Evolutionary conservation across 2,329 filamentous ascomycete genomes (phyloP).

Genomic region (Polychaeton citri): DNA sequence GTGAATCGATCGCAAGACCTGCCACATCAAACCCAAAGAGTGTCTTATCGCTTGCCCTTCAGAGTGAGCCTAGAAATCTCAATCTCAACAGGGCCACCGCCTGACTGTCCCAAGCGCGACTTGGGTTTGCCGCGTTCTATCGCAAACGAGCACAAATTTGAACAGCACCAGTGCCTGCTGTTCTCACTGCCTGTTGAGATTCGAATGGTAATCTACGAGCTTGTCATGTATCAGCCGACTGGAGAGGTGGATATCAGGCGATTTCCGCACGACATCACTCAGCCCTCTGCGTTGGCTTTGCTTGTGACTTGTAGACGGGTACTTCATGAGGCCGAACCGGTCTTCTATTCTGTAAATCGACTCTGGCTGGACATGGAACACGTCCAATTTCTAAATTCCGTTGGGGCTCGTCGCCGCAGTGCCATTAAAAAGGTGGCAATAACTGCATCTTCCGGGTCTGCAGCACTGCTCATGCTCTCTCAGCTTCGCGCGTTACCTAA

Average conservation of each 20-base stretch:
- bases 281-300: background rate
- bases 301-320: background rate
- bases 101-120: too few relatives aligned
- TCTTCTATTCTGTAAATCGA: background rate
- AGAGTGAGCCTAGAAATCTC: too few relatives aligned
- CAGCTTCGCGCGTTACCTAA: background rate
- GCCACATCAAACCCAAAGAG: too few relatives aligned
- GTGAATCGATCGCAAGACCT: too few relatives aligned
- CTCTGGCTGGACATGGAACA: background rate
- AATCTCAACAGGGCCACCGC: too few relatives aligned
- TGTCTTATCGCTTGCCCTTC: too few relatives aligned
- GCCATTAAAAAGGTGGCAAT: background rate
- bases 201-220: conserved; percentile 23
- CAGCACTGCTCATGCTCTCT: background rate
- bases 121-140: too few relatives aligned
- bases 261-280: background rate
- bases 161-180: background rate
- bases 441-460: background rate
- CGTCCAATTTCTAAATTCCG: background rate
- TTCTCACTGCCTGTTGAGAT: background rate
- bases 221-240: background rate
- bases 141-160: background rate
- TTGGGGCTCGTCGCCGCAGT: background rate
- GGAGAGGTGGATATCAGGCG: background rate
- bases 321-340: background rate